phyloP scores from a whole-genome alignment of 179 eudicot species.

The Corrigiola litoralis region DNA sequence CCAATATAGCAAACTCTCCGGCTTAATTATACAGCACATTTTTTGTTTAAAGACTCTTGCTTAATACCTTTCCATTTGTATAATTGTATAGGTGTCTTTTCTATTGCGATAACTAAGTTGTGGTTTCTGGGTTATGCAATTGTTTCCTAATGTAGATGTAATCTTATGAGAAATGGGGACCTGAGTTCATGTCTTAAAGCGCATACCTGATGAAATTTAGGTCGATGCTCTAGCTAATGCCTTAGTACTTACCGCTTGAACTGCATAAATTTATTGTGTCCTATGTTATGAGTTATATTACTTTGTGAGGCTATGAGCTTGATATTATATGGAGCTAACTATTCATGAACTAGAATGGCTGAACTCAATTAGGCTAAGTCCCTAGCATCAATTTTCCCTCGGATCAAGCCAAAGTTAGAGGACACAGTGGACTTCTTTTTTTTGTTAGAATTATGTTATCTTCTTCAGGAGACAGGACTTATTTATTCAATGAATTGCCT shows the following conservation, averaged over 20 bases:
- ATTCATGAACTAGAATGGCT: not conserved
- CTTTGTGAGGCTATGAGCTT: not conserved
- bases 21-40: not conserved
- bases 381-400: not conserved
- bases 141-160: not conserved
- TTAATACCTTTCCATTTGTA: no score
- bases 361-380: not conserved
- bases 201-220: not conserved
- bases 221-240: not conserved
- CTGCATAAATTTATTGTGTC: not conserved
- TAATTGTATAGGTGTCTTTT: not conserved
- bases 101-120: not conserved
- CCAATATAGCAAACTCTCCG: no score
- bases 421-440: no score
- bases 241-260: not conserved
- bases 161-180: not conserved
- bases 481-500: not conserved
- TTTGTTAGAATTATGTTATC: no score
- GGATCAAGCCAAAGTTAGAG: not conserved
- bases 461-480: not conserved
- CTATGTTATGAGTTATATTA: not conserved
- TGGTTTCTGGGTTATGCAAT: not conserved
- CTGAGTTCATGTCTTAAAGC: no score
- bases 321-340: not conserved
- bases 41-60: not conserved